A percentile compares a stretch with the other conserved stretches of the same genome.
phyloP scores from a whole-genome alignment of 352 stramenopile species.

The Plasmopara muralis region DNA sequence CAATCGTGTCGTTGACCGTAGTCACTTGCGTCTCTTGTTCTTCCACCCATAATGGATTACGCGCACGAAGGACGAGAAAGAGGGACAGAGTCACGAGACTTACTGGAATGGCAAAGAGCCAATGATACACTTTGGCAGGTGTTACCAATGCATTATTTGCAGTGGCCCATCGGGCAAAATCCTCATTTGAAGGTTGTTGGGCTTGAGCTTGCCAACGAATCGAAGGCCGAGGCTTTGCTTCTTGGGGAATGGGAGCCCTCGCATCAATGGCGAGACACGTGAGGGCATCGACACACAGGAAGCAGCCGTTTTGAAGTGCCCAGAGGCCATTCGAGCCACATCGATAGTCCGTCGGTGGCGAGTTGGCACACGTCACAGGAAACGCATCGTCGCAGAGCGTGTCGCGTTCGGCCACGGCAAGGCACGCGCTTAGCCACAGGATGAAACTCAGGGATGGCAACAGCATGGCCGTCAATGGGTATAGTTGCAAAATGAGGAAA shows the following conservation, averaged over 20 bases:
- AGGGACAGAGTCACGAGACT: slow-evolving; percentile 37
- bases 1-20: slow-evolving; percentile 18
- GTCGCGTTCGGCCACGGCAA: slow-evolving; percentile 13
- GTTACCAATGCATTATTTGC: neutral
- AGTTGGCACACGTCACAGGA: slow-evolving; percentile 16
- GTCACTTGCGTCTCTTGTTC: neutral
- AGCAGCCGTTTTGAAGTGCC: slow-evolving; percentile 44
- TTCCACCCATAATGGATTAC: slow-evolving; percentile 2
- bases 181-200: neutral
- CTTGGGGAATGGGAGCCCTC: neutral
- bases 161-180: neutral
- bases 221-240: neutral
- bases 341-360: slow-evolving; percentile 1
- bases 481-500: slow-evolving; percentile 18
- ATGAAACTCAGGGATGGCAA: neutral
- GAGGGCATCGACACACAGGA: slow-evolving; percentile 30
- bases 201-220: too few species aligned
- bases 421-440: slow-evolving; percentile 5
- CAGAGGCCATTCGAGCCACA: slow-evolving; percentile 27
- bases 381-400: slow-evolving; percentile 32
- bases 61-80: slow-evolving; percentile 28
- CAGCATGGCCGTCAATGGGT: slow-evolving; percentile 3
- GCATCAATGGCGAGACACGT: slow-evolving; percentile 22
- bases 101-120: slow-evolving; percentile 38
- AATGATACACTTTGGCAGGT: slow-evolving; percentile 26